Evolutionary conservation across 345 rosid species (phyloP).

Genomic region (Camelina hispida): DNA sequence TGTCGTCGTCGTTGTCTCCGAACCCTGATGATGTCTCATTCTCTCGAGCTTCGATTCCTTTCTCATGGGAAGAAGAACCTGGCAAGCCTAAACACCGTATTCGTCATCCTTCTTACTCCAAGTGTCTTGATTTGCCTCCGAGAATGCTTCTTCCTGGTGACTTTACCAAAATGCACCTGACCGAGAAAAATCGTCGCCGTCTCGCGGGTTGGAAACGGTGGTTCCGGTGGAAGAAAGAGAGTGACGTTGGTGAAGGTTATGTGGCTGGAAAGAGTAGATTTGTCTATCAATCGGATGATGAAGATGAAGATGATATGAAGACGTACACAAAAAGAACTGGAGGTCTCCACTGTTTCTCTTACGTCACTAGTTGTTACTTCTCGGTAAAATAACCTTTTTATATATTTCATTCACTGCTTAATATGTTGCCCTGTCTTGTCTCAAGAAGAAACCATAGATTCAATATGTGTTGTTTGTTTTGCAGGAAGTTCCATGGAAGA

Average conservation of each 20-base stretch:
- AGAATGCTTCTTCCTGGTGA: slow-evolving; percentile 48
- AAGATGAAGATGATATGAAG: slow-evolving; percentile 25
- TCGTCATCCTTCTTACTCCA: slow-evolving; percentile 36
- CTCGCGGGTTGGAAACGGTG: slow-evolving; percentile 39
- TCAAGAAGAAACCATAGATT: background rate
- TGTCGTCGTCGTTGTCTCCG: slow-evolving; percentile 24
- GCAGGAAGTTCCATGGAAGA: slow-evolving; percentile 59
- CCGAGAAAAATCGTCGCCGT: background rate
- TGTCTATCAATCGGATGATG: slow-evolving; percentile 48
- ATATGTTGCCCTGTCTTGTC: background rate
- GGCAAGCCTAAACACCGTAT: slow-evolving; percentile 69
- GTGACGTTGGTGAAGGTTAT: slow-evolving; percentile 29
- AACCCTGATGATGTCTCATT: slow-evolving; percentile 48
- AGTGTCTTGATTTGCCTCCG: slow-evolving; percentile 65
- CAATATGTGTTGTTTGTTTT: slow-evolving; percentile 3
- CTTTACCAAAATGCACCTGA: slow-evolving; percentile 45
- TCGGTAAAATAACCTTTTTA: slow-evolving; percentile 48
- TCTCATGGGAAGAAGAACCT: slow-evolving; percentile 84
- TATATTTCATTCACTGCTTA: background rate
- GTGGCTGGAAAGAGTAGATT: slow-evolving; percentile 47
- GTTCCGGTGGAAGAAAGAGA: slow-evolving; percentile 50
- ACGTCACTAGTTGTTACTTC: slow-evolving; percentile 48
- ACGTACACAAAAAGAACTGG: slow-evolving; percentile 40
- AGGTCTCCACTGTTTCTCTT: slow-evolving; percentile 39
- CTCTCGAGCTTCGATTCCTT: slow-evolving; percentile 75